Percentiles rank a stretch among this genome's conserved stretches.
Conservation (phyloP, 352 stramenopile genomes). For the Pythium aquatile region DNA sequence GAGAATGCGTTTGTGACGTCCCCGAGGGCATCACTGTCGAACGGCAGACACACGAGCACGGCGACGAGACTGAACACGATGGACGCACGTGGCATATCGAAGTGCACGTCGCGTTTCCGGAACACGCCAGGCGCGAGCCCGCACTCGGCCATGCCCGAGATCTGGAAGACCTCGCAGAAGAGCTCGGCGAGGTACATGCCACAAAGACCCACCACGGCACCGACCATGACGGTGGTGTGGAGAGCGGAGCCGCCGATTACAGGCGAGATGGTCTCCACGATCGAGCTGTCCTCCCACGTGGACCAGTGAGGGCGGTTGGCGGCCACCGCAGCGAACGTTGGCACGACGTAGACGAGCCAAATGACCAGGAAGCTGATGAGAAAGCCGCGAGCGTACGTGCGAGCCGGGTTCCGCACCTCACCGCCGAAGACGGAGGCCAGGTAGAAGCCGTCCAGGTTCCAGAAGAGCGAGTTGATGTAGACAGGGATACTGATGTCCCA, state of each 20-base stretch:
- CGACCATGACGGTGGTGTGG: conserved; percentile 68
- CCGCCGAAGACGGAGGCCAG: conserved; percentile 78
- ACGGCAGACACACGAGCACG: conserved; percentile 6
- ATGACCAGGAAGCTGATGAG: conserved; percentile 65
- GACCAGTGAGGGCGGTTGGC: conserved; percentile 45
- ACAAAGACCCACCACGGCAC: conserved; percentile 66
- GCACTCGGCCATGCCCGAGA: conserved; percentile 58
- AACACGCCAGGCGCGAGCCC: conserved; percentile 69
- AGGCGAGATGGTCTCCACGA: conserved; percentile 67
- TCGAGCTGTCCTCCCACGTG: conserved; percentile 72
- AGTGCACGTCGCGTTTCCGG: conserved; percentile 33
- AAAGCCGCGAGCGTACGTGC: conserved; percentile 79
- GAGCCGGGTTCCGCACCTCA: conserved; percentile 79
- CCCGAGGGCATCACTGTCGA: conserved; percentile 47
- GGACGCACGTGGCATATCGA: conserved; percentile 21
- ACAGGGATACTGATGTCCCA: conserved; percentile 25
- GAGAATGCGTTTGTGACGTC: conserved; percentile 85
- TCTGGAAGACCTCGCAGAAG: conserved; percentile 77
- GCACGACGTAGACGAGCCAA: conserved; percentile 72
- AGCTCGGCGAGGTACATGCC: conserved; percentile 88
- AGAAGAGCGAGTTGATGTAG: conserved; percentile 89
- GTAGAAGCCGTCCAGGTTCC: conserved; percentile 93
- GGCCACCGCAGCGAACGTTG: conserved; percentile 78
- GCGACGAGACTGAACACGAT: conserved; percentile 17
- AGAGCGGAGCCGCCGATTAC: conserved; percentile 72